phyloP scores from a whole-genome alignment of 2,329 filamentous ascomycete species.

The Alternaria hordeiaustralica region DNA sequence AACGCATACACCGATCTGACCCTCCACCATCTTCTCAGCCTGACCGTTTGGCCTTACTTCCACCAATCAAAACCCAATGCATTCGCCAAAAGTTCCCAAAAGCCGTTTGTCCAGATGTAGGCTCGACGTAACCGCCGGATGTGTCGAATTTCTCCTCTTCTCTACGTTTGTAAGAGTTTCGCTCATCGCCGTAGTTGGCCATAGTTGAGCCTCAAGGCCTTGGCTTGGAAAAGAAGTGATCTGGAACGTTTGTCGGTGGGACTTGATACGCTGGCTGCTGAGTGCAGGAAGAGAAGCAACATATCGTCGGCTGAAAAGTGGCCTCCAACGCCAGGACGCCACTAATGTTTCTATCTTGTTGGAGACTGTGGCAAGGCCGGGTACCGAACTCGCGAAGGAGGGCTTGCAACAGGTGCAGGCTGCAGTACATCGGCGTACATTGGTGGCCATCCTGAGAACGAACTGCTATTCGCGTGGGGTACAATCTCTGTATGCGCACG shows the following conservation, averaged over 20 bases:
- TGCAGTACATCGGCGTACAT: neutral
- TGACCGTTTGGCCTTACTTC: neutral
- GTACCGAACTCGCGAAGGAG: neutral
- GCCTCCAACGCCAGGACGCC: neutral
- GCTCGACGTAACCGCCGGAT: neutral
- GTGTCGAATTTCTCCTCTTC: neutral
- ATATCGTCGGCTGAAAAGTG: neutral
- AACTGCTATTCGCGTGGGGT: neutral
- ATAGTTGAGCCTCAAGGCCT: neutral
- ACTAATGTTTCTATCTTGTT: neutral
- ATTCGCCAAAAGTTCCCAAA: neutral
- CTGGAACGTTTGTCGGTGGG: neutral
- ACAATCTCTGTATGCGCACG: neutral
- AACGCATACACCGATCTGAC: neutral
- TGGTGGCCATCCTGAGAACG: neutral
- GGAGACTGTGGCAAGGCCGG: slow-evolving; percentile 1
- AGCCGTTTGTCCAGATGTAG: neutral
- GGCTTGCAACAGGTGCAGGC: neutral
- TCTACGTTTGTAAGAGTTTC: neutral
- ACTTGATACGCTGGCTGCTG: neutral
- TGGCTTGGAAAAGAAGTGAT: neutral
- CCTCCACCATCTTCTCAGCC: neutral
- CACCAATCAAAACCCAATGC: neutral
- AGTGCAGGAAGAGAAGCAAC: neutral
- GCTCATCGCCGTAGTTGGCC: neutral